Base-by-base conservation (phyloP, 139 green algal species). In the Marvania coccoides region DNA sequence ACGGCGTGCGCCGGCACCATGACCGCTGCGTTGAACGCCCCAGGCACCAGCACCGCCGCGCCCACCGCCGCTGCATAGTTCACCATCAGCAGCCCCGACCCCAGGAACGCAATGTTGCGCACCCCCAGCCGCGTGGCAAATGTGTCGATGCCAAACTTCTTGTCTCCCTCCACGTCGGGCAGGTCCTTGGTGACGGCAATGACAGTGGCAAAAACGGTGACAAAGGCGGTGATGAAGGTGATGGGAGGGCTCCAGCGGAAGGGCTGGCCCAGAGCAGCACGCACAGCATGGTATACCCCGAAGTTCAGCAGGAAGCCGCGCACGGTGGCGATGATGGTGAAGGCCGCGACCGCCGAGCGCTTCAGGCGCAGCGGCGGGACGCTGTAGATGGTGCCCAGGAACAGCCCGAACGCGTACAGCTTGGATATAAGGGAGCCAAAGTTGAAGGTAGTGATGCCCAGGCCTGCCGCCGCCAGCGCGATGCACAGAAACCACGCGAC, bases 181-280 rank as follows among this genome's bases (percentile, higher is more conserved):
- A 98, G 77, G 75, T 99, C 94, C 81, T 99, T 99, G 38, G 93
- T 97, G 78, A 98, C 92, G 29, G 94, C 92, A 47, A 99, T 99
- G 3, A 94, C 91, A 0, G 77, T 90, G 5, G 94, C 94, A 85
- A 98, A 99, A 26, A 97, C 37, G 1, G 92, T 99, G 38, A 98
- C 94, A 81, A 99, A 99, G 8, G 34, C 63, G 7, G 94, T 99
- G 71, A 98, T 97, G 80, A 99, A 99, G 33, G 67, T 77, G 60
- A 95, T 88, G 62, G 85, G 73, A 2, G 90, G 87, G 69, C 73
- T 88, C 92, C 92, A 97, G 29, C 69, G 26, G 57, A 98, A 98
- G 5, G 85, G 73, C 67, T 95, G 69, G 10, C 85, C 79, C 47
- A 99, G 79, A 6, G 94, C 94, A 13, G 94, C 92, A 4, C 90